A percentile compares a stretch with the other conserved stretches of the same genome.
phyloP scores from a whole-genome alignment of 2,329 filamentous ascomycete genomes.

The Magnaporthiopsis rhizophila region DNA sequence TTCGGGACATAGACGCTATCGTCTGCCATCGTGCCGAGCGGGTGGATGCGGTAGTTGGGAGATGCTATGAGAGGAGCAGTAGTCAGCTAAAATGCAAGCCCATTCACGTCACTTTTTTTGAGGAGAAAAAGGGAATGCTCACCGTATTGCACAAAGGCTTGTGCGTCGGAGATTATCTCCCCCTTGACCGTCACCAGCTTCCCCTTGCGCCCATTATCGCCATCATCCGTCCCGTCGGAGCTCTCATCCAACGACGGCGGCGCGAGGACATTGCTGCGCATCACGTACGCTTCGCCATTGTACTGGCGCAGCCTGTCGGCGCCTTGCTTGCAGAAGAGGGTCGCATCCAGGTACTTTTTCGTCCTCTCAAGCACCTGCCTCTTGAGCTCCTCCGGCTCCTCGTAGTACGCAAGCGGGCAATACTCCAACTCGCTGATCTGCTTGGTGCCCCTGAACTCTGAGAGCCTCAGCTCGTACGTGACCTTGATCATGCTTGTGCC shows the following conservation, averaged over 20 bases:
- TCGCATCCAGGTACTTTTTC: background rate
- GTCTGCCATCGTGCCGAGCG: background rate
- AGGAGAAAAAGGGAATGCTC: too few species aligned
- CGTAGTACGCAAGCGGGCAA: background rate
- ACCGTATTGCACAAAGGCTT: background rate
- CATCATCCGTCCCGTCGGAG: too few species aligned
- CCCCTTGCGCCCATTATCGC: too few species aligned
- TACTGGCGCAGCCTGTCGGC: background rate
- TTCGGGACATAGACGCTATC: background rate
- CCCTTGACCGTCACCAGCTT: too few species aligned
- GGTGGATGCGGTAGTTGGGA: background rate
- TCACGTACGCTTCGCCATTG: background rate
- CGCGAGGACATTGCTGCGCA: background rate
- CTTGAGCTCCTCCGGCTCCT: background rate
- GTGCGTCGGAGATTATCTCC: background rate
- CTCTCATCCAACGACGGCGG: background rate
- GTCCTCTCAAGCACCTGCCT: background rate
- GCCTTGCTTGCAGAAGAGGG: background rate
- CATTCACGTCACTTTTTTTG: too few species aligned
- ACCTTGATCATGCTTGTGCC: background rate
- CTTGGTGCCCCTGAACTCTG: background rate
- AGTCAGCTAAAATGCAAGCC: too few species aligned
- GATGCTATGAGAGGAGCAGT: too few species aligned
- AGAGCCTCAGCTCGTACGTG: background rate
- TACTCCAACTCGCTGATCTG: background rate